Base-by-base conservation (phyloP, 108 stramenopile genomes). In the Cyclotella atomus region DNA sequence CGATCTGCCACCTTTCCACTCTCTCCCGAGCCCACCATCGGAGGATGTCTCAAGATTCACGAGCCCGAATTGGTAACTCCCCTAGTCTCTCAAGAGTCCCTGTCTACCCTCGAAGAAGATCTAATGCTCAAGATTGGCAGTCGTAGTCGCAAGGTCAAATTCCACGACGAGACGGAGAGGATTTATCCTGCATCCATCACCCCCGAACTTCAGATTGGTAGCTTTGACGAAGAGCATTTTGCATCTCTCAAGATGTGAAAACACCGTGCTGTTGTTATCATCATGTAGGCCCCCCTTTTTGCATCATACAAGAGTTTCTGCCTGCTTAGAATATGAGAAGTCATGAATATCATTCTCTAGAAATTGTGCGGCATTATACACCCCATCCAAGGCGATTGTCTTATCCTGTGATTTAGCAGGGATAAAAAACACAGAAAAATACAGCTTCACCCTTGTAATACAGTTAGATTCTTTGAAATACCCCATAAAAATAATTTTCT, bases 181-280 rank as follows among this genome's bases (percentile, higher is more conserved):
- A 57, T 75, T 25, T 75, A 66, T 23, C 73, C 73, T 17, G 65
- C 65, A 7, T 75, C 73, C 30, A 60, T 75, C 12, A 75, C 73
- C 25, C 73, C 73, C 8, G 73, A 75, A 17, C 36, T 55, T 27
- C 34, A 10, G 0, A 12, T 8, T 25, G 64, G 73, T 9, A 74
- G 73, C 55, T 74, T 74, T 43, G 73, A 74, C 54, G 63, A 70
- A 57, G 67, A 68, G 34, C 68, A 70, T 25, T 52, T 70, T 28
- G 64, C 64, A 30, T 28, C 45, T 47, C 27, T 65, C 45, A 46
- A 65, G 29, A 49, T 49, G 64, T 65, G 45, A 65, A 32, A 9
- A 52, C 9, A 57, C 10, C 56, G 29, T 12, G n/a, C 4, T n/a
- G 10, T 29, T 32, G 10, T n/a, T n/a, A n/a, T n/a, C 12, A 12